Evolutionary conservation across 176 grass and related monocot species (phyloP).

Genomic region (Eremochloa ophiuroides): DNA sequence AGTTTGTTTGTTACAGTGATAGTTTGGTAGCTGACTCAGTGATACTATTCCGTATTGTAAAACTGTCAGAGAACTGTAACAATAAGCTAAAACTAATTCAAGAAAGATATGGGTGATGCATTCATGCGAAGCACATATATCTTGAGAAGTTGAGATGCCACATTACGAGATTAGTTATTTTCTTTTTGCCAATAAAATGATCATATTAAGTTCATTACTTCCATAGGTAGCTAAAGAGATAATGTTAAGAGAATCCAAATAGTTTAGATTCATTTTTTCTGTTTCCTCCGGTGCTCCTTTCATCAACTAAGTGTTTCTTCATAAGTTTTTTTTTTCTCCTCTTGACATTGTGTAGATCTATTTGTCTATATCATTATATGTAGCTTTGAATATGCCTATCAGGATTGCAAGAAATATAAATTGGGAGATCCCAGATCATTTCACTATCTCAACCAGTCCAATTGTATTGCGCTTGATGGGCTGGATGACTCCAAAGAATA

Average conservation of each 20-base stretch:
- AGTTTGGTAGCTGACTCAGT: neutral
- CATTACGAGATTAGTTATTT: constrained; percentile 3
- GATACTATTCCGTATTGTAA: constrained; percentile 9
- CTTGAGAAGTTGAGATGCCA: neutral
- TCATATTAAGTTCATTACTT: neutral
- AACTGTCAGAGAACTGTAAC: neutral
- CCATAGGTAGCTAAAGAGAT: neutral
- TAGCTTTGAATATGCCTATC: constrained; percentile 15
- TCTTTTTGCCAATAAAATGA: neutral
- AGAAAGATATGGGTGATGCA: neutral
- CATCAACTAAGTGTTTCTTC: neutral
- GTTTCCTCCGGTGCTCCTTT: neutral
- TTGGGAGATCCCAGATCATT: constrained; percentile 68
- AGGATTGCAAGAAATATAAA: constrained; percentile 77
- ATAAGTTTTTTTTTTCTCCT: neutral
- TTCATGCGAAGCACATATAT: constrained; percentile 12
- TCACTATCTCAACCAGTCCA: constrained; percentile 96
- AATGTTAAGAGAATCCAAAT: neutral
- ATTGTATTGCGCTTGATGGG: constrained; percentile 77
- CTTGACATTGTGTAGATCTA: neutral
- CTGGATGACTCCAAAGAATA: constrained; percentile 88
- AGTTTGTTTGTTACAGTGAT: neutral
- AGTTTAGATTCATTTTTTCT: neutral
- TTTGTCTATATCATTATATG: constrained; percentile 4
- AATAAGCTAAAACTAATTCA: constrained; percentile 3